Evolutionary conservation across 192 early-diverging fungal genomes (phyloP).

Genomic region (Coemansia guatemalensis): DNA sequence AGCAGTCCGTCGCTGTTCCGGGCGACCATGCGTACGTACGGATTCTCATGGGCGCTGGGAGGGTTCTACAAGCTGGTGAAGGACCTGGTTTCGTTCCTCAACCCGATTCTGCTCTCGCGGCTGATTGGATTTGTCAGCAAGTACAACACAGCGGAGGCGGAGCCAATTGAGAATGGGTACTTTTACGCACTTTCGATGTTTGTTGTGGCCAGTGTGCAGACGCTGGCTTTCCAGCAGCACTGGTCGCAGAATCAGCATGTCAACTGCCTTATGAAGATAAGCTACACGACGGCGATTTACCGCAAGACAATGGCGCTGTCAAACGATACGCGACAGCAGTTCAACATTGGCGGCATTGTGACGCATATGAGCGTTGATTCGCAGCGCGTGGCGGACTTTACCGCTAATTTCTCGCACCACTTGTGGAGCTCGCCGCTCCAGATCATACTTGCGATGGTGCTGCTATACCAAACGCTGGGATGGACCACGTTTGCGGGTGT

Average conservation of each 20-base stretch:
- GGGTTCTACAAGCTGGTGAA: constrained; percentile 79
- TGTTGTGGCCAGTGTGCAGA: constrained; percentile 74
- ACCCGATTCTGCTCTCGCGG: constrained; percentile 77
- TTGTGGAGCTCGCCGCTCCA: constrained; percentile 83
- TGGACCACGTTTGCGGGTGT: constrained; percentile 86
- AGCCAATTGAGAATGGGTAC: constrained; percentile 76
- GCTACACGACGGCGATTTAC: constrained; percentile 86
- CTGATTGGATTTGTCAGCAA: constrained; percentile 71
- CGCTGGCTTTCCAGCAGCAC: constrained; percentile 87
- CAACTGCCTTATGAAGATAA: constrained; percentile 80
- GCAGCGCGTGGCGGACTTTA: constrained; percentile 65
- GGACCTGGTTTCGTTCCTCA: constrained; percentile 80
- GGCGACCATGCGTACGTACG: constrained; percentile 67
- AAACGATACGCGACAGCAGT: constrained; percentile 78
- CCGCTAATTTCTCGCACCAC: constrained; percentile 74
- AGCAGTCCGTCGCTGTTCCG: constrained; percentile 67
- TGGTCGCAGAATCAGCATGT: constrained; percentile 82
- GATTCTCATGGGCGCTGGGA: constrained; percentile 68
- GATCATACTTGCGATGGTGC: constrained; percentile 73
- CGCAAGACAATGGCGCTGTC: constrained; percentile 84
- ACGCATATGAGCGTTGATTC: constrained; percentile 77
- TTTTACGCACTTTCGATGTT: constrained; percentile 85
- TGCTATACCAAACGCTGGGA: constrained; percentile 83
- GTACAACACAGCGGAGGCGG: constrained; percentile 56
- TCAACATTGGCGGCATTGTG: constrained; percentile 80